Percentiles rank a stretch among this genome's conserved stretches.
phyloP scores from a whole-genome alignment of 2,329 filamentous ascomycete species.

The Xylariaceae sp. region DNA sequence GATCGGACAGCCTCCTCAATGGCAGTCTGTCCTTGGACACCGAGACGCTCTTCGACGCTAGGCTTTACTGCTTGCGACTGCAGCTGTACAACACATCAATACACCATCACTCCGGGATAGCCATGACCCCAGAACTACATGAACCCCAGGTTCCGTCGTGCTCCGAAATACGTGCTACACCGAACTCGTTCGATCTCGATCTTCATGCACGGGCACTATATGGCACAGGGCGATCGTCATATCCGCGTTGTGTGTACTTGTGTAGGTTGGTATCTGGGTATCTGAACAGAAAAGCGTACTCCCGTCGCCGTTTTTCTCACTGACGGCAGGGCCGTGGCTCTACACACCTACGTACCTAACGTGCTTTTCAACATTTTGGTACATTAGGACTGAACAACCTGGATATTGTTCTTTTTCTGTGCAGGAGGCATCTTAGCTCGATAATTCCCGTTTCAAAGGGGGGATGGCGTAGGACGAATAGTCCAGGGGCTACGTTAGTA shows the following conservation, averaged over 20 bases:
- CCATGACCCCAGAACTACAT: constrained; percentile 27
- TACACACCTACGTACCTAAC: constrained; percentile 9
- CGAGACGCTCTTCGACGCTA: constrained; percentile 41
- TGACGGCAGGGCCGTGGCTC: constrained; percentile 13
- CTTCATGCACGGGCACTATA: constrained; percentile 17
- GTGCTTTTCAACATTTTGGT: constrained; percentile 15
- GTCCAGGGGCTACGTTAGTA: constrained; percentile 6
- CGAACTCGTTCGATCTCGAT: constrained; percentile 23
- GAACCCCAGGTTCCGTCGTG: constrained; percentile 22
- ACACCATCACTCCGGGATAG: constrained; percentile 32
- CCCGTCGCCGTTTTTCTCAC: constrained; percentile 6
- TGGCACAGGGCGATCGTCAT: constrained; percentile 5
- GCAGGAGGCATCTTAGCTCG: constrained; percentile 23
- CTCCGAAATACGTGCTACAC: constrained; percentile 24
- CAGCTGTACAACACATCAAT: constrained; percentile 46
- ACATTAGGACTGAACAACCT: constrained; percentile 70
- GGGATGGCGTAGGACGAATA: constrained; percentile 15
- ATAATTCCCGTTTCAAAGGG: constrained; percentile 3
- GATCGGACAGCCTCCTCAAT: constrained; percentile 34
- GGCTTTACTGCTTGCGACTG: constrained; percentile 30
- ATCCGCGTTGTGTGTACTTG: constrained; percentile 5
- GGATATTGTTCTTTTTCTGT: constrained; percentile 85
- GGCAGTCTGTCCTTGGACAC: constrained; percentile 43
- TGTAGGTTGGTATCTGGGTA: constrained; percentile 6
- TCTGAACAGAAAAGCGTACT: constrained; percentile 7